Conservation (phyloP, 345 rosid genomes). For the Acer yangbiense region DNA sequence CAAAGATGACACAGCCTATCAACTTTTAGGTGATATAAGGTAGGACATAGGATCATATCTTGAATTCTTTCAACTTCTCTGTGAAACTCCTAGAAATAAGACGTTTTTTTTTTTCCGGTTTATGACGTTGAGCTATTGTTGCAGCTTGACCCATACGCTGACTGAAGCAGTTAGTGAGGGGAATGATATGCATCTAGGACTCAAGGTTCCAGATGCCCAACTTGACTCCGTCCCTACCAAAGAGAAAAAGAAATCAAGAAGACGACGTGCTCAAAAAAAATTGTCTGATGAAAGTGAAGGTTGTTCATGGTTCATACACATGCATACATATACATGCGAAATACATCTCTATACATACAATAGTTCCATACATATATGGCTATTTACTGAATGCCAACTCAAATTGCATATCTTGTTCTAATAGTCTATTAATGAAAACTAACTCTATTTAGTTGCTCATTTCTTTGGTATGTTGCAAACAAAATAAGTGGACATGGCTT, state of each 20-base stretch:
- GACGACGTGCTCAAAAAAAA: constrained; percentile 38
- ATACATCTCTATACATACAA: not conserved
- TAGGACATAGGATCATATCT: constrained; percentile 4
- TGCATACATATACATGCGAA: not conserved
- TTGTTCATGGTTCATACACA: constrained; percentile 32
- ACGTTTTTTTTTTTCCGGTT: not conserved
- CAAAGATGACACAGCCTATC: not conserved
- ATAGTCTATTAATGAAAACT: not conserved
- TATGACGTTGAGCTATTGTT: constrained; percentile 29
- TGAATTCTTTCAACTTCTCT: constrained; percentile 4
- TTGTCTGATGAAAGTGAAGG: constrained; percentile 42
- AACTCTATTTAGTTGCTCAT: not conserved
- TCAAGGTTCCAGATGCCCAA: constrained; percentile 21
- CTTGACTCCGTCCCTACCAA: constrained; percentile 29
- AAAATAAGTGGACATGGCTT: not conserved
- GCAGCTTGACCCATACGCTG: constrained; percentile 41
- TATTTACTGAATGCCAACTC: not conserved
- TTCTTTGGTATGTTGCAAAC: not conserved
- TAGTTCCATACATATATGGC: not conserved
- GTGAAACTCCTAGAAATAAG: not conserved
- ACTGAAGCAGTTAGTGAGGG: constrained; percentile 32
- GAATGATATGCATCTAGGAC: constrained; percentile 27
- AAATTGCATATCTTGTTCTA: not conserved
- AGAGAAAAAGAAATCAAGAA: constrained; percentile 56
- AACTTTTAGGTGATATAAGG: constrained; percentile 13